phyloP scores from a whole-genome alignment of 1,284 basidiomycete genomes.

The Cryptococcus maquisensis region DNA sequence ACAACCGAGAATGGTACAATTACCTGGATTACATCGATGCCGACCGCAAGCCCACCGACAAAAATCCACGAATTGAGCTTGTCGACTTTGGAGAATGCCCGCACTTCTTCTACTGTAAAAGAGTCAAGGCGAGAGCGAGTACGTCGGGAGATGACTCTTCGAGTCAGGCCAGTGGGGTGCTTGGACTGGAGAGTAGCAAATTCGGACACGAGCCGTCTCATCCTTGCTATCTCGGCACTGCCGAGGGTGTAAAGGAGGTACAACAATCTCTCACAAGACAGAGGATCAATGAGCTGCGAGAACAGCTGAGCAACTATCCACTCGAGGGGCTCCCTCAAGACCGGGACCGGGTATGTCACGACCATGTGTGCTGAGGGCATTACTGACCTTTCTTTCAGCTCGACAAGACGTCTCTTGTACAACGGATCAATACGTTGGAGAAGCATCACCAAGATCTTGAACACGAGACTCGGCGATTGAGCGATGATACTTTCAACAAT shows the following conservation, averaged over 20 bases:
- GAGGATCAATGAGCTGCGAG: constrained; percentile 49
- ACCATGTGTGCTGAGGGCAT: neutral
- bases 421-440: constrained; percentile 26
- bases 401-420: constrained; percentile 8
- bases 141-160: constrained; percentile 40
- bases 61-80: constrained; percentile 62
- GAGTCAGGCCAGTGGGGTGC: constrained; percentile 4
- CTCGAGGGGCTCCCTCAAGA: neutral
- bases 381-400: constrained; percentile 6
- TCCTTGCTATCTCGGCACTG: constrained; percentile 70
- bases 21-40: constrained; percentile 79
- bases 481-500: constrained; percentile 30
- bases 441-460: constrained; percentile 28
- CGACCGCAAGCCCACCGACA: constrained; percentile 59
- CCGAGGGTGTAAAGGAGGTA: constrained; percentile 61
- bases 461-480: constrained; percentile 29
- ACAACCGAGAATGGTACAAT: constrained; percentile 65
- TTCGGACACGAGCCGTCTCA: constrained; percentile 87
- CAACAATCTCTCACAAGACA: constrained; percentile 63
- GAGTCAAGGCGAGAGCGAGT: constrained; percentile 40
- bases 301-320: constrained; percentile 12
- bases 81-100: constrained; percentile 73
- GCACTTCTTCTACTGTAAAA: constrained; percentile 76
- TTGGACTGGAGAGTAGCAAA: constrained; percentile 57
- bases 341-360: constrained; percentile 9